phyloP scores from a whole-genome alignment of 2,329 filamentous ascomycete genomes.

The Stachybotrys chlorohalonatus region DNA sequence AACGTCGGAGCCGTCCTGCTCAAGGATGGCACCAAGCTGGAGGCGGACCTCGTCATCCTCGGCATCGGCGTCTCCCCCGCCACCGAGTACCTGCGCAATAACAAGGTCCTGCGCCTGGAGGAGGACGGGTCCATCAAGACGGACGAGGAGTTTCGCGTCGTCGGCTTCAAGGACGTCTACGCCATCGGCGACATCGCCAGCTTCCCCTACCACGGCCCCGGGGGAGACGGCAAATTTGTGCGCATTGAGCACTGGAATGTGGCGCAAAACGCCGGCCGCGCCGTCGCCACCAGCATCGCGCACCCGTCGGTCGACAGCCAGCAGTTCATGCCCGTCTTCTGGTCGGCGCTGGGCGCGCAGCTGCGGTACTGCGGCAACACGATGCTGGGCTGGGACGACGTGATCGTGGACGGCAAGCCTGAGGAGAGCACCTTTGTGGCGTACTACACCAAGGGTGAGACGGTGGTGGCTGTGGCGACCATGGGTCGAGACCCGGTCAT shows the following conservation, averaged over 20 bases:
- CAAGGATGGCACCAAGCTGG: constrained; percentile 75
- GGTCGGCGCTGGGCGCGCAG: constrained; percentile 86
- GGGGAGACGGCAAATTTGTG: constrained; percentile 60
- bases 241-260: constrained; percentile 99
- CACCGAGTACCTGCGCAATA: constrained; percentile 72
- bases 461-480: constrained; percentile 78
- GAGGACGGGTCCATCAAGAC: constrained; percentile 79
- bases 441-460: constrained; percentile 81
- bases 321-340: constrained; percentile 88
- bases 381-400: constrained; percentile 69
- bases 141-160: constrained; percentile 70
- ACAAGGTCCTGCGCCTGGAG: constrained; percentile 60
- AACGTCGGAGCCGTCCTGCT: constrained; percentile 74
- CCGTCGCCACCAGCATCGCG: constrained; percentile 69
- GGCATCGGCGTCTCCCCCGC: constrained; percentile 83
- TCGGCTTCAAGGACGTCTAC: constrained; percentile 73
- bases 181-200: constrained; percentile 93
- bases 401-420: constrained; percentile 69
- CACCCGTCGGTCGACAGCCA: constrained; percentile 52
- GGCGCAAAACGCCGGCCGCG: constrained; percentile 82
- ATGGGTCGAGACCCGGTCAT: constrained; percentile 89
- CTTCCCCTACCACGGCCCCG: constrained; percentile 88
- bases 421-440: constrained; percentile 76
- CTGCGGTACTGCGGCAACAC: constrained; percentile 92
- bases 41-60: constrained; percentile 83